These are phyloP conservation scores for Hansenula sp. DNA, from an alignment of 1,139 yeast species.

Conservation along the genomic window DNA sequence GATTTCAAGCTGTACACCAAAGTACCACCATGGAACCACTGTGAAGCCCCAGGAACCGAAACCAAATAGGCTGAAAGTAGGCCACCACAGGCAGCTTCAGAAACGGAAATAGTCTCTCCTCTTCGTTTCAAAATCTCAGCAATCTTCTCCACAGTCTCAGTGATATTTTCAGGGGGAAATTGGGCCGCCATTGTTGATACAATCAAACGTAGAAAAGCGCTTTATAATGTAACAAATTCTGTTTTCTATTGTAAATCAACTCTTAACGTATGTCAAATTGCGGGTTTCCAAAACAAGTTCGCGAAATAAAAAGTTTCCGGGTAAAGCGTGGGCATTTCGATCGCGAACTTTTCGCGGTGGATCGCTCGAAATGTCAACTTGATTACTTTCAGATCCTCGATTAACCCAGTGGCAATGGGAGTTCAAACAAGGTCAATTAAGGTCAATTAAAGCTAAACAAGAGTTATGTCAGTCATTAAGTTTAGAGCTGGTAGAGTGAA, in stretches of 20 bases:
- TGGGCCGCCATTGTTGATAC: neutral
- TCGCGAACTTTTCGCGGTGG: neutral
- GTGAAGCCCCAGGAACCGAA: conserved; percentile 81
- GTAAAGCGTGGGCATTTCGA: too few species aligned
- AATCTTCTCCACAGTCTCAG: conserved; percentile 48
- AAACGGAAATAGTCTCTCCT: conserved; percentile 66
- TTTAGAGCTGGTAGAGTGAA: conserved; percentile 88
- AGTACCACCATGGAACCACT: conserved; percentile 81
- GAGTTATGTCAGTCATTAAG: conserved; percentile 27
- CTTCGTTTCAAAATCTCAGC: conserved; percentile 50
- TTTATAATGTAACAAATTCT: neutral
- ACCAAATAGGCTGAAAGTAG: conserved; percentile 75
- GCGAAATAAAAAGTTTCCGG: neutral
- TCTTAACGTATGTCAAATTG: too few species aligned
- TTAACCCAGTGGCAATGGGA: neutral
- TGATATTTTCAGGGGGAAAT: conserved; percentile 62
- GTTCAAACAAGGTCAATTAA: neutral
- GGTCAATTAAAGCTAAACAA: neutral
- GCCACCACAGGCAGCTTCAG: conserved; percentile 92
- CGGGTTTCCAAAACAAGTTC: neutral
- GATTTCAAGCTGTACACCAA: conserved; percentile 74
- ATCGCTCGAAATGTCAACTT: neutral
- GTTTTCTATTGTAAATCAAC: neutral
- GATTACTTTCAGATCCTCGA: neutral
- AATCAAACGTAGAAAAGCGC: neutral